Evolutionary conservation across 371 early-diverging fungal genomes (phyloP), one percentile per base, ranked within the genome.

Genomic region (Blakeslea trispora): DNA sequence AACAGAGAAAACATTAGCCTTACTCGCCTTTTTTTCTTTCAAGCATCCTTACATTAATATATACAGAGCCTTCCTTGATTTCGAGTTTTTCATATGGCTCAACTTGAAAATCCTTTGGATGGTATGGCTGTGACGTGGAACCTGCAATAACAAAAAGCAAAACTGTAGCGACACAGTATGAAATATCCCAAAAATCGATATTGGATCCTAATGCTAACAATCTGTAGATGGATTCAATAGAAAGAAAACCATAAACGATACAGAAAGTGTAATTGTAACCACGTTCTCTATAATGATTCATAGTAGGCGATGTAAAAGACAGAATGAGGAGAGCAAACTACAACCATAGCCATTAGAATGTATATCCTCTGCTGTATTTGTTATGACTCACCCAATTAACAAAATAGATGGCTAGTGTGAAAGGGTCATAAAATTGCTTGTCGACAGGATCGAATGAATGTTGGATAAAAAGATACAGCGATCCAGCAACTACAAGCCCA

Each of bases 21-120:
- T 34, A 10, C 34, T 23, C 22, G 13, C 19, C 1, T 52, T n/a
- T 37, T 28, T 4, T 43, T 9, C 8, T 9, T n/a, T 8, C 9
- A 42, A 28, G 1, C 8, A 15, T 19, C 41, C 60, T 57, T 59
- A 64, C 75, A 53, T 66, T 56, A 17, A 46, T 50, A 47, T 64
- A 59, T 0, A 64, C 42, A 7, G 31, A n/a, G 1, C 60, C 64
- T 14, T 63, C 56, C 10, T 61, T 68, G 8, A 67, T 59, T 44
- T 72, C 72, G 10, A 72, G 21, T 15, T 49, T 61, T 44, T 72
- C 72, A 34, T 61, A 54, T n/a, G 52, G 45, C 17, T 41, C 62
- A 17, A 35, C 34, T 24, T 56, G 45, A 28, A 72, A 34, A 40
- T 75, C 66, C 42, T 50, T 63, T 6, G 75, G 75, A 32, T 75